These are phyloP conservation scores for Cytidiella melzeri DNA, from an alignment of 768 basidiomycete species.

Conservation along the genomic window DNA sequence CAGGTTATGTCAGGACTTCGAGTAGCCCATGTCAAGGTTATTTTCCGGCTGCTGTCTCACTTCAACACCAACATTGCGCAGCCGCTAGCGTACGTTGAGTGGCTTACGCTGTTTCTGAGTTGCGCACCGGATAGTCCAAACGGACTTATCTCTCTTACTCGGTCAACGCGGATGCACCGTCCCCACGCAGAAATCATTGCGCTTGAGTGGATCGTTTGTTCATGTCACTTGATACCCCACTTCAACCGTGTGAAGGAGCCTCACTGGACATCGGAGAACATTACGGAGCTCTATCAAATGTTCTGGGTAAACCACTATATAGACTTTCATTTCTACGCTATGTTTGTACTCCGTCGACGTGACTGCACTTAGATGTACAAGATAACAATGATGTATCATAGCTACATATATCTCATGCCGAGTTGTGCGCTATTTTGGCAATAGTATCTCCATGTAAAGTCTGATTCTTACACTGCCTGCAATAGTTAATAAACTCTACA, in stretches of 20 bases:
- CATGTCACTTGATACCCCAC: background rate
- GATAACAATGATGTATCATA: no score
- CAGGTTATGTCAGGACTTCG: no score
- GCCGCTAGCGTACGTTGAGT: conserved; percentile 1
- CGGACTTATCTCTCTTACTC: background rate
- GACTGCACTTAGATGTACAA: no score
- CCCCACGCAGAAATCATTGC: background rate
- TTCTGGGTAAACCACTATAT: conserved; percentile 1
- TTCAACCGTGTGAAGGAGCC: background rate
- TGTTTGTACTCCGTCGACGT: no score
- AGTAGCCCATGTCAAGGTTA: background rate
- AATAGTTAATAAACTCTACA: no score
- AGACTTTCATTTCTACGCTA: background rate
- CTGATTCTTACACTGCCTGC: no score
- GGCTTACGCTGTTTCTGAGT: background rate
- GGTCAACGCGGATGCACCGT: background rate
- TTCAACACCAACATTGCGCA: background rate
- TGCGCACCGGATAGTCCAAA: background rate
- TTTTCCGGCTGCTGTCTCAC: background rate
- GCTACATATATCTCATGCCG: no score
- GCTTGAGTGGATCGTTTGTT: background rate
- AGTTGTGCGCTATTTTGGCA: no score
- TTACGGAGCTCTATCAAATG: background rate
- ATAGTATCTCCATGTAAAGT: no score
- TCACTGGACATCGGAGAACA: background rate